Evolutionary conservation across 305 asterid genomes (phyloP).

Genomic region (Withania somnifera): DNA sequence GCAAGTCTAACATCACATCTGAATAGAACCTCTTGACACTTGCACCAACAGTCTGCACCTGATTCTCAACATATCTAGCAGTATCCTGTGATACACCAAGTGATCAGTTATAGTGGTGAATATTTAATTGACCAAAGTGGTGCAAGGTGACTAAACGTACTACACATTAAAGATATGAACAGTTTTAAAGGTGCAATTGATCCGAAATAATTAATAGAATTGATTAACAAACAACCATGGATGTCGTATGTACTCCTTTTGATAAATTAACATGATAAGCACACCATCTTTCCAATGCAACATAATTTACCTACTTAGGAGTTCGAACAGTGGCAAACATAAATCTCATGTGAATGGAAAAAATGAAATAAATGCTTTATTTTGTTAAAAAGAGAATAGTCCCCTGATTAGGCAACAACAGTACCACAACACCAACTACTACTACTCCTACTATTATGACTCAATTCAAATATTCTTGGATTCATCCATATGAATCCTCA

Average conservation of each 20-base stretch:
- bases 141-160: background rate
- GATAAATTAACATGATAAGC: background rate
- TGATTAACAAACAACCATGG: background rate
- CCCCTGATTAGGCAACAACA: background rate
- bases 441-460: too few species aligned
- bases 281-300: background rate
- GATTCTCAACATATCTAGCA: constrained; percentile 59
- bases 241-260: background rate
- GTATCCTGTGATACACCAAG: constrained; percentile 45
- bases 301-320: background rate
- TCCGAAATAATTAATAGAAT: too few species aligned
- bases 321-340: background rate
- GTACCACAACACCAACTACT: background rate
- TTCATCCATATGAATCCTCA: background rate
- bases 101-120: background rate
- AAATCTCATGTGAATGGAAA: background rate
- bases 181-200: background rate
- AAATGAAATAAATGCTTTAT: background rate
- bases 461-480: background rate
- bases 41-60: constrained; percentile 65
- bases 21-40: constrained; percentile 69
- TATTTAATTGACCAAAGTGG: background rate
- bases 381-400: background rate
- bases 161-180: background rate
- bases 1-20: constrained; percentile 63